phyloP scores from a whole-genome alignment of 805 yeast genomes.

The Candida ascalaphidarum region DNA sequence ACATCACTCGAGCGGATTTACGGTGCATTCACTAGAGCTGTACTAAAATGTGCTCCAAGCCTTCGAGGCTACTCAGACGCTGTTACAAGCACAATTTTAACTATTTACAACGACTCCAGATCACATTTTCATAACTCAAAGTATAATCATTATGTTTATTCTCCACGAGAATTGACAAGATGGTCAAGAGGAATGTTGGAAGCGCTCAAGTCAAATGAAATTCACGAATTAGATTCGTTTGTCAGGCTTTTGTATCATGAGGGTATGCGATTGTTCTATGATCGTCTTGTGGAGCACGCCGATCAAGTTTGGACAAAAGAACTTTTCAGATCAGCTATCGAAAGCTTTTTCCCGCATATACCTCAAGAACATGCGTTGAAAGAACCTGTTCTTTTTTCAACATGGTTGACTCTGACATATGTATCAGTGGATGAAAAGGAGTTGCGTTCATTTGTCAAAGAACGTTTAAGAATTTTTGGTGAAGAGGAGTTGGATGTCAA shows the following conservation, averaged over 20 bases:
- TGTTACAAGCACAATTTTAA: conserved; percentile 59
- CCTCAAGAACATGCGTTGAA: conserved; percentile 25
- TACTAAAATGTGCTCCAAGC: conserved; percentile 53
- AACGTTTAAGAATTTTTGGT: conserved; percentile 59
- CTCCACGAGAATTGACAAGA: conserved; percentile 87
- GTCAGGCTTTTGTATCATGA: conserved; percentile 75
- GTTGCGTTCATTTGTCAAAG: conserved; percentile 46
- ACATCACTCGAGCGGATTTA: conserved; percentile 64
- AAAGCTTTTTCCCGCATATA: conserved; percentile 37
- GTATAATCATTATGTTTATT: conserved; percentile 57
- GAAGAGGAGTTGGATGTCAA: conserved; percentile 68
- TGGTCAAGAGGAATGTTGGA: conserved; percentile 73
- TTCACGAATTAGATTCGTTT: conserved; percentile 32
- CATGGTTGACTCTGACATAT: conserved; percentile 66
- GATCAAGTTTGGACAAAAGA: conserved; percentile 45
- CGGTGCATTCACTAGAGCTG: conserved; percentile 43
- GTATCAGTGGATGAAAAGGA: conserved; percentile 42
- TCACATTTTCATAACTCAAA: too few relatives aligned
- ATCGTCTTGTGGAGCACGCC: conserved; percentile 43
- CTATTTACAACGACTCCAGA: conserved; percentile 43
- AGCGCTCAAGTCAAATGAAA: conserved; percentile 31
- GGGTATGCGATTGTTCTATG: conserved; percentile 68
- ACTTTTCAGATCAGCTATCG: conserved; percentile 21
- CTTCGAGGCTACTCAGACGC: conserved; percentile 43
- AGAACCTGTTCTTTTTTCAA: conserved; percentile 57